A percentile compares a stretch with the other conserved stretches of the same genome.
phyloP scores from a whole-genome alignment of 352 stramenopile genomes.

The Phytophthora constricta region DNA sequence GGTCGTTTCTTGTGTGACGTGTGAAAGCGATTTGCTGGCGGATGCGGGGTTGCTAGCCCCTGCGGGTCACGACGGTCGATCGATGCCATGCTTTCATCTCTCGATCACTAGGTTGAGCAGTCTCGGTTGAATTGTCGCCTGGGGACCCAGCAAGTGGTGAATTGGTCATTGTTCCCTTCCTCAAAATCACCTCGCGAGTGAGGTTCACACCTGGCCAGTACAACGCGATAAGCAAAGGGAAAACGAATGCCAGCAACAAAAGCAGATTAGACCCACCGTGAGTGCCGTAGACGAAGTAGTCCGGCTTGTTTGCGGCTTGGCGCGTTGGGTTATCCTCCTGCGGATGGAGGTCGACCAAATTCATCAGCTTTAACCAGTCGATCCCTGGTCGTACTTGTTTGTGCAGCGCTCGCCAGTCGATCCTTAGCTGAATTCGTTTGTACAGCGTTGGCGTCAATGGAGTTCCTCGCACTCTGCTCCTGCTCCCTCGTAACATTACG shows the following conservation, averaged over 20 bases:
- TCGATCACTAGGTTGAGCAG: background rate
- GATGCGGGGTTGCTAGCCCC: conserved; percentile 15
- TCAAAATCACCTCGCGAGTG: conserved; percentile 20
- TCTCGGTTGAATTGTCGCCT: conserved; percentile 5
- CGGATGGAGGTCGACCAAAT: background rate
- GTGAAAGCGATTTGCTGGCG: conserved; percentile 12
- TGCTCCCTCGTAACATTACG: conserved; percentile 20
- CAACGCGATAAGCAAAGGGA: background rate
- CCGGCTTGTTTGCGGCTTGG: conserved; percentile 1
- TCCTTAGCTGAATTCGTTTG: background rate
- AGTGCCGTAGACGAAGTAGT: conserved; percentile 22
- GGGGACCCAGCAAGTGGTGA: conserved; percentile 17
- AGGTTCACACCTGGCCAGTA: conserved; percentile 12
- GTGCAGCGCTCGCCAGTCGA: no score
- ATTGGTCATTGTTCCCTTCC: conserved; percentile 28
- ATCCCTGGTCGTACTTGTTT: background rate
- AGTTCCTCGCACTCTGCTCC: conserved; percentile 20
- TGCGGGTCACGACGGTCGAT: conserved; percentile 14
- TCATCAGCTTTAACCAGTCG: background rate
- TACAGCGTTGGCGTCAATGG: background rate
- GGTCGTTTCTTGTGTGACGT: conserved; percentile 10
- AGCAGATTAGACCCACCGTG: conserved; percentile 14
- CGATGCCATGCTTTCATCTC: conserved; percentile 30
- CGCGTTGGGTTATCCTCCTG: background rate
- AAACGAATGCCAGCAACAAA: background rate